Evolutionary conservation across 331 rosid genomes (phyloP).

Genomic region (Phaseolus coccineus): DNA sequence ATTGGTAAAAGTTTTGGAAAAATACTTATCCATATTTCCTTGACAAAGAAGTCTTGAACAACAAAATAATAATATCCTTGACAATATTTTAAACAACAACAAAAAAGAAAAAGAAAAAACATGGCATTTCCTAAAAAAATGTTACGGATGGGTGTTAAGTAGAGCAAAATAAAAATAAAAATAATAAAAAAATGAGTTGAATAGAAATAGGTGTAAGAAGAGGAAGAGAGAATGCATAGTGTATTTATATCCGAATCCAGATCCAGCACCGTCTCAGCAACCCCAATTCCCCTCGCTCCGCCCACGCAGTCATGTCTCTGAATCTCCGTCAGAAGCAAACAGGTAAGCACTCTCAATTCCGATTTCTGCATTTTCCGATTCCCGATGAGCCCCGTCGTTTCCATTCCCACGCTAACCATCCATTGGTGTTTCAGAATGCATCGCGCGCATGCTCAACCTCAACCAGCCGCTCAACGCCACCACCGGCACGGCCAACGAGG

Average conservation of each 20-base stretch:
- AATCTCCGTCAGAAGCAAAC: conserved; percentile 23
- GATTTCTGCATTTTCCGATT: background rate
- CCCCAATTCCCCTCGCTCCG: background rate
- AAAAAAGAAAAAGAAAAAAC: background rate
- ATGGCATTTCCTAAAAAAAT: background rate
- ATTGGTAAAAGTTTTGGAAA: background rate
- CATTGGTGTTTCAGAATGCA: conserved; percentile 64
- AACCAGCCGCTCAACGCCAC: conserved; percentile 74
- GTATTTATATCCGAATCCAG: background rate
- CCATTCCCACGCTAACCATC: background rate
- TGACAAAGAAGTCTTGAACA: background rate
- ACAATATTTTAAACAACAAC: background rate
- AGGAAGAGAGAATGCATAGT: background rate
- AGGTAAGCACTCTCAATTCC: conserved; percentile 65
- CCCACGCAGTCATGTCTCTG: conserved; percentile 47
- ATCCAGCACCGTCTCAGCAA: background rate
- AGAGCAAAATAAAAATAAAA: background rate
- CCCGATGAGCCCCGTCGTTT: background rate
- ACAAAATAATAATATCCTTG: no score
- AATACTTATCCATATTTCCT: background rate
- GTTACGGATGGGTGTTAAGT: no score
- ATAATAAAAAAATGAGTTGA: background rate
- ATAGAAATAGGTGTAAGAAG: background rate
- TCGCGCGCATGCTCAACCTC: conserved; percentile 84
- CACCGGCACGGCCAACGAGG: conserved; percentile 76